Evolutionary conservation across 768 basidiomycete genomes (phyloP), one percentile per base, ranked within the genome.

Genomic region (Leccinum ochraceum): DNA sequence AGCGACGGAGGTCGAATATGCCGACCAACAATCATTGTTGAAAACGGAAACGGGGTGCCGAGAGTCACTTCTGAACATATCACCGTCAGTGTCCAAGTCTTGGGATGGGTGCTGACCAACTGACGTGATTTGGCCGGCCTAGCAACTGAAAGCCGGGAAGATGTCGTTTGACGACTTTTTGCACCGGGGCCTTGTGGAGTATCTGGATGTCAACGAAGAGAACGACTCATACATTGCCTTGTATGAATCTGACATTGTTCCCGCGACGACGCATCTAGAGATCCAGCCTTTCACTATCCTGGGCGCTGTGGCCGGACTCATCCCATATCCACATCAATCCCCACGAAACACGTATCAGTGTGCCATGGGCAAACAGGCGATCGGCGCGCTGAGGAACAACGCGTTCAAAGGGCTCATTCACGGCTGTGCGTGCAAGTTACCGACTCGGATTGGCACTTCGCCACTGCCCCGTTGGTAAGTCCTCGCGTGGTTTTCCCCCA

Each of bases 341-440:
- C 97, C 97, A 3, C 90, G 97, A 57, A 99, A 99, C 70, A 99
- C 97, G 10, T 99, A 99, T 73, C 96, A 99, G 79, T 99, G 96
- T 70, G 96, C 96, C 58, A 99, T 99, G 96, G 96, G 97, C 57
- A 99, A 99, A 79, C 97, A 99, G 80, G 96, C 97, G 2, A 99
- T 99, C 64, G 97, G 97, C 22, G 95, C 28, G 28, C 24, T 26
- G 24, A 26, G 24, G 24, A 26, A 26, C 24, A 26, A 26, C n/a
- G n/a, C n/a, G n/a, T n/a, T n/a, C n/a, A n/a, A n/a, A n/a, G n/a
- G n/a, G n/a, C n/a, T n/a, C n/a, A n/a, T n/a, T n/a, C n/a, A n/a
- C n/a, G n/a, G n/a, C n/a, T n/a, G n/a, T n/a, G n/a, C 24, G 24
- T 26, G 4, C 24, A 26, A 26, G 26, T 26, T 26, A 26, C 26